These are phyloP conservation scores for Kwoniella bestiolae DNA, from an alignment of 768 basidiomycete genomes.

Conservation along the genomic window DNA sequence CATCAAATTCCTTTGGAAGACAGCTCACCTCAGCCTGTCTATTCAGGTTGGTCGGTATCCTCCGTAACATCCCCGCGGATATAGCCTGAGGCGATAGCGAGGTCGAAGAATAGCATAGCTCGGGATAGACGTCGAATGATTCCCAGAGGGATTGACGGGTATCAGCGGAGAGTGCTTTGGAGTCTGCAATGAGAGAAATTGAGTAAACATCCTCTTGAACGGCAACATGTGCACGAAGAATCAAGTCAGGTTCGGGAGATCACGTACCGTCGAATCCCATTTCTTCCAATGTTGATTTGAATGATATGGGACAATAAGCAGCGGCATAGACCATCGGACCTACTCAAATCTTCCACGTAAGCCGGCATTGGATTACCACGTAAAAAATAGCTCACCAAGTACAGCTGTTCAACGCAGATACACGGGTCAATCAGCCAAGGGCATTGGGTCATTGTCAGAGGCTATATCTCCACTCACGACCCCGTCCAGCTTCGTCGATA, in stretches of 20 bases:
- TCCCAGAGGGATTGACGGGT: conserved; percentile 62
- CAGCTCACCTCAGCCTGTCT: conserved; percentile 53
- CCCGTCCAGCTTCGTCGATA: conserved; percentile 97
- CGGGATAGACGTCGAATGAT: conserved; percentile 37
- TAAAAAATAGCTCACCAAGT: conserved; percentile 63
- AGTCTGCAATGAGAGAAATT: no score
- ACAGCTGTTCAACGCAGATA: conserved; percentile 62
- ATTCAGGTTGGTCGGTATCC: conserved; percentile 76
- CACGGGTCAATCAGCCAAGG: no score
- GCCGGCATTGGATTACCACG: no score
- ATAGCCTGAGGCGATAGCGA: conserved; percentile 83
- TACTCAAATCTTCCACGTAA: conserved; percentile 16
- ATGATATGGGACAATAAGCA: conserved; percentile 85
- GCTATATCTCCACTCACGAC: conserved; percentile 60
- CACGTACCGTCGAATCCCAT: conserved; percentile 89
- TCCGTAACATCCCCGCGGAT: conserved; percentile 84
- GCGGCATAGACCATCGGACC: conserved; percentile 91
- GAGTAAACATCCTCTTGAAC: no score
- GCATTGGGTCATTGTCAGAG: no score
- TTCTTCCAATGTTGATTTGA: conserved; percentile 71
- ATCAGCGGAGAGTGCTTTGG: conserved; percentile 81
- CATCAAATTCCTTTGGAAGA: not conserved
- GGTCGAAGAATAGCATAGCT: conserved; percentile 53
- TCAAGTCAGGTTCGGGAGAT: no score
- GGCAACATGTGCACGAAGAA: not conserved